Evolutionary conservation across 805 yeast species (phyloP), one percentile per base, ranked within the genome.

Genomic region (Starmerella bombi): DNA sequence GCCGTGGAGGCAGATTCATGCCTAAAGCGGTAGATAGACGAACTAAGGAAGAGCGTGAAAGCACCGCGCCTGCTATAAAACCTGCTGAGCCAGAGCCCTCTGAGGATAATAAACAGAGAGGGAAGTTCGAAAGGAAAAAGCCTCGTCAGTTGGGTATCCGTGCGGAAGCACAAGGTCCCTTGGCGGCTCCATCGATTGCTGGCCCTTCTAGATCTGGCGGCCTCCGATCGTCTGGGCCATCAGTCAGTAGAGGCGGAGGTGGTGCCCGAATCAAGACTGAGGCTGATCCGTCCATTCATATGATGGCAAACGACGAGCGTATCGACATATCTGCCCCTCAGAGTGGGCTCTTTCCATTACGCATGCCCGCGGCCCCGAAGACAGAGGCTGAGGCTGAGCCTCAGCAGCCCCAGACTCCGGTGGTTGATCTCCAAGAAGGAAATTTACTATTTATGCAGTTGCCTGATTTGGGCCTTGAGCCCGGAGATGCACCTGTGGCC

Each of bases 21-120:
- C 96, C 96, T 2, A 86, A 86, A 59, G 77, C 69, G 2, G 94
- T 86, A 32, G 85, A 85, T 0, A 67, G 96, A 60, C 75, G 83
- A 56, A 64, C 84, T 9, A 78, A 82, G 50, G 86, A 81, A 50
- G 94, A 84, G 51, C 66, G 94, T 57, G 94, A 75, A 18, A 75
- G 80, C 21, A 71, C 73, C 40, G 86, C 85, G 0, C 84, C 85
- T 4, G 70, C 66, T 48, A 62, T 68, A 44, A 63, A 38, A 43
- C 55, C 43, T 25, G 54, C 32, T 51, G 55, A 37, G 8, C 16
- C 21, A 2, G 3, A 28, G 6, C 16, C 17, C 25, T 52, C 25
- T 34, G 61, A 37, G 40, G 65, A 34, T 14, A 32, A 17, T 17
- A 32, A 28, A 10, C 41, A 25, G 25, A 42, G 23, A 16, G 28